Evolutionary conservation across 2,329 filamentous ascomycete species (phyloP), one percentile per base, ranked within the genome.

Genomic region (Didymella sp.): DNA sequence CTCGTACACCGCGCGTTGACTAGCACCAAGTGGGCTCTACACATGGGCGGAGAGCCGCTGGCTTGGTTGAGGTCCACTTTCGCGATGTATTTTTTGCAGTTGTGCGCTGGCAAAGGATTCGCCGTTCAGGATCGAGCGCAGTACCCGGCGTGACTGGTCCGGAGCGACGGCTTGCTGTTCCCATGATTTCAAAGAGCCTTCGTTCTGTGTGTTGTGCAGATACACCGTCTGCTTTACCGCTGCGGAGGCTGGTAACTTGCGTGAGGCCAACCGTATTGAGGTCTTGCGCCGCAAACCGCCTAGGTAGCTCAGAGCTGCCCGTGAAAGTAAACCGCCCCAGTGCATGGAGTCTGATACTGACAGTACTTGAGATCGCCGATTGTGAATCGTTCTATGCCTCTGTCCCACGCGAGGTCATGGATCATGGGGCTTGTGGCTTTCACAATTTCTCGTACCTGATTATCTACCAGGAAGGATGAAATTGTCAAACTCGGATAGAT

Each of bases 151-250:
- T 57, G 54, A 57, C 28, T 57, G 54, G 54, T 27, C 24, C 43
- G 43, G 43, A 57, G 43, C 25, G 12, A 33, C 43, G 49, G 48
- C 37, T 44, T 27, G 21, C 22, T 12, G 48, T 25, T 30, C 54
- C 48, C 49, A 48, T 57, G 54, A 57, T 48, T 21, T 35, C 48
- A 57, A 48, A 45, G 33, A 52, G 43, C 28, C 48, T 51, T 43
- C 35, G 21, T 11, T 35, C 37, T 37, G 54, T 57, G 54, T 51
- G 48, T 49, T 57, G 54, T 52, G 54, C 30, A 45, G 43, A 57
- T 52, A 57, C 54, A 57, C 54, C 54, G 54, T 57, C 37, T 52
- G 49, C 48, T 57, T 57, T 57, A 57, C 54, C 54, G 54, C 54
- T 48, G 54, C 49, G 31, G 49, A 44, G 48, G 43, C 40, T 52